Conservation (phyloP, 257 asterid genomes). For the Ligustrum vulgare region DNA sequence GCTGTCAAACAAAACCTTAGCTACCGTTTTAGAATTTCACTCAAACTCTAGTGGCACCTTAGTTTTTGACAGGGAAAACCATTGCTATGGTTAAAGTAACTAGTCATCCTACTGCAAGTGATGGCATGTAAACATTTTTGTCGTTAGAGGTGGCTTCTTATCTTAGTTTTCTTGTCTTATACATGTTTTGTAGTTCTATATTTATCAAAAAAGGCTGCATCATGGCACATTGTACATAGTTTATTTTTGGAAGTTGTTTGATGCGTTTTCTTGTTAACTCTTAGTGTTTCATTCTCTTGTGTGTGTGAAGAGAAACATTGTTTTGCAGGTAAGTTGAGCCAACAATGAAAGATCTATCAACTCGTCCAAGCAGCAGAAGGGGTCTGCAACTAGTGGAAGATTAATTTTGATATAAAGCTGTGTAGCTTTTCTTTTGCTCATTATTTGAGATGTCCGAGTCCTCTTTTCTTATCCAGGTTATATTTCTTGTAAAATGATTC, state of each 20-base stretch:
- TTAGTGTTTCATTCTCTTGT: background rate
- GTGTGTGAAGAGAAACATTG: background rate
- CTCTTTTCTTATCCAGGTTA: background rate
- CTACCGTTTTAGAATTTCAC: too few relatives aligned
- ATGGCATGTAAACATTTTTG: constrained; percentile 28
- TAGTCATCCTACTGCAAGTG: constrained; percentile 31
- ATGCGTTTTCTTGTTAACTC: background rate
- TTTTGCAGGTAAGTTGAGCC: constrained; percentile 1
- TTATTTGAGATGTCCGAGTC: background rate
- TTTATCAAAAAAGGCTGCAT: background rate
- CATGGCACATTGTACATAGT: background rate
- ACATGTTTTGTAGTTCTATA: background rate
- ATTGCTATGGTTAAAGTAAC: constrained; percentile 69
- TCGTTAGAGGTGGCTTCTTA: constrained; percentile 24
- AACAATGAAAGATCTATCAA: background rate
- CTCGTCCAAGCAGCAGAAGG: background rate
- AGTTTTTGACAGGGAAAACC: constrained; percentile 76
- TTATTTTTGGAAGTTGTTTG: background rate
- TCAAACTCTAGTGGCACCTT: too few relatives aligned
- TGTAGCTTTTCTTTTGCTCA: background rate
- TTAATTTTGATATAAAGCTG: background rate
- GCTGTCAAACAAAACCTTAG: too few relatives aligned
- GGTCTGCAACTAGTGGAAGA: background rate
- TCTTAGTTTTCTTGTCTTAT: background rate
- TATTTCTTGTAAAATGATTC: too few relatives aligned